phyloP scores from a whole-genome alignment of 2,329 filamentous ascomycete species.

The Davidsoniella australis region DNA sequence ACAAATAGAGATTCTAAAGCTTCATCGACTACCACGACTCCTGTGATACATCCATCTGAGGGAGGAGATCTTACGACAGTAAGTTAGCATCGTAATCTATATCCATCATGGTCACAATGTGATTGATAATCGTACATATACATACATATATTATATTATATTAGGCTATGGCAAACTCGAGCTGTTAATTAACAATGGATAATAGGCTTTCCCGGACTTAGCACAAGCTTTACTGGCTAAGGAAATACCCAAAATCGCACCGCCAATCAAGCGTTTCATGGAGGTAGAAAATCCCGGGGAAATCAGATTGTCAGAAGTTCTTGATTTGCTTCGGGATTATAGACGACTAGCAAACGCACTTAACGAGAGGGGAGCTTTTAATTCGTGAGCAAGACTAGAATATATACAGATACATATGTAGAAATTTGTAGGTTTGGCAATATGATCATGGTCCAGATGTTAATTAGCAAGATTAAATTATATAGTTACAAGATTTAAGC shows the following conservation, averaged over 20 bases:
- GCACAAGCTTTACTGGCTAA: slow-evolving; percentile 38
- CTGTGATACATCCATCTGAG: slow-evolving; percentile 13
- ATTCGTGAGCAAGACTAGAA: slow-evolving; percentile 14
- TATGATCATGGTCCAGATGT: no score
- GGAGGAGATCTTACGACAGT: slow-evolving; percentile 43
- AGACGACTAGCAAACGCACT: slow-evolving; percentile 50
- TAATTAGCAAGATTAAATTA: no score
- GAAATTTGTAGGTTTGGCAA: background rate
- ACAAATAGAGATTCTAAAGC: slow-evolving; percentile 22
- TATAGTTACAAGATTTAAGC: no score
- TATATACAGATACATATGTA: background rate
- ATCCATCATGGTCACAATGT: background rate
- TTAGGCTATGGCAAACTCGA: background rate
- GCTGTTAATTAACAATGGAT: slow-evolving; percentile 7
- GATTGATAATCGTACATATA: background rate
- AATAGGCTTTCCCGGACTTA: slow-evolving; percentile 43
- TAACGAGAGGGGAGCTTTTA: slow-evolving; percentile 44
- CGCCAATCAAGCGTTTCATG: slow-evolving; percentile 57
- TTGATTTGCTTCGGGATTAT: slow-evolving; percentile 57
- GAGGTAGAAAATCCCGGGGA: slow-evolving; percentile 54
- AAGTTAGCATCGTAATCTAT: slow-evolving; percentile 17
- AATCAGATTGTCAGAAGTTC: slow-evolving; percentile 54
- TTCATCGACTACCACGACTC: no score
- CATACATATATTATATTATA: no score
- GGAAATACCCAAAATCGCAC: slow-evolving; percentile 37